Evolutionary conservation across 164 flowering plant genomes (phyloP), one percentile per base, ranked within the genome.

Genomic region (Magnolia kwangsiensis): DNA sequence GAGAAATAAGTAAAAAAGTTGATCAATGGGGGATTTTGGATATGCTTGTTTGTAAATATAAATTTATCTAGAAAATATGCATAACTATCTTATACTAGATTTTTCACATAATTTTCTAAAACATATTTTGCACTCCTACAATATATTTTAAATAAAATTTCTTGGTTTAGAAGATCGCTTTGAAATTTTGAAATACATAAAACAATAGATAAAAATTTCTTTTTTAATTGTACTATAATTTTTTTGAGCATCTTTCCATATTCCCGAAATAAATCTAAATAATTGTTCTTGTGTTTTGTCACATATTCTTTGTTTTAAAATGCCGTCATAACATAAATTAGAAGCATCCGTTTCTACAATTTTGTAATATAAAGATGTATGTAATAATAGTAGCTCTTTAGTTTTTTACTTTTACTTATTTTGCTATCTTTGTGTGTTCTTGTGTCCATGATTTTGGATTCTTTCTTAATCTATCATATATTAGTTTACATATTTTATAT

Each of bases 391-490:
- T 59, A 59, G 4, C 13, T 59, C 1, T 3, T 59, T 59, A 10
- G 18, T n/a, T 59, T 23, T 11, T 59, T 0, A 59, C 2, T 3
- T 59, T 18, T 10, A 59, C n/a, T 59, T 59, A 1, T 18, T 59
- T 16, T 14, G 18, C 63, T n/a, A n/a, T 23, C 20, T 20, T 7
- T 11, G 69, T 67, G 21, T 67, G 69, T n/a, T 23, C 16, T 3
- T 24, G 1, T 18, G 50, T 69, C 72, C 72, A 69, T 6, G 18
- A 6, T 8, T 7, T 4, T 2, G 72, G 72, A 49, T 69, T 69
- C 50, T 69, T 69, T 31, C 31, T 69, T 31, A 69, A 3, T 16
- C 72, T 69, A 29, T 69, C 18, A 69, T 69, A 69, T 31, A 69
- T 0, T 3, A 14, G 49, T 24, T 27, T 13, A 1, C 50, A 9